These are phyloP conservation scores for Curvularia eragrostidis DNA, from an alignment of 2,329 filamentous ascomycete genomes.

Conservation along the genomic window DNA sequence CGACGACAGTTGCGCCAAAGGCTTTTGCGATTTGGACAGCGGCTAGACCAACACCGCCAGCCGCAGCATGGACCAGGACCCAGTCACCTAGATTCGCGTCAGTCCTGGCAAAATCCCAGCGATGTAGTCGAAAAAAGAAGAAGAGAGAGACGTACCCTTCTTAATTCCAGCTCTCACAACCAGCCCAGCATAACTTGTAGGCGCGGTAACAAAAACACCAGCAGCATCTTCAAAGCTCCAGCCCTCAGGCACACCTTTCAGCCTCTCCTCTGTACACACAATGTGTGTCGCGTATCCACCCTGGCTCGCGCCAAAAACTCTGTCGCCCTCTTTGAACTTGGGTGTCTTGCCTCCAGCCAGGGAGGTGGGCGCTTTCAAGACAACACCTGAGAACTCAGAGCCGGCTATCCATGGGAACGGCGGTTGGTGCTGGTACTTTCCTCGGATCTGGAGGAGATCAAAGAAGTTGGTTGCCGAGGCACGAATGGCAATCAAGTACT, in stretches of 20 bases:
- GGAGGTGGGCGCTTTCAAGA: constrained; percentile 69
- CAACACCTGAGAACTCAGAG: constrained; percentile 81
- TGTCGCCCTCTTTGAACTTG: constrained; percentile 77
- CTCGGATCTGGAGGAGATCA: constrained; percentile 91
- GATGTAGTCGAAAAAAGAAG: not conserved
- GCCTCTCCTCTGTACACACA: constrained; percentile 67
- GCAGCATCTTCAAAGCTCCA: constrained; percentile 88
- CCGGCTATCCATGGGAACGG: constrained; percentile 88
- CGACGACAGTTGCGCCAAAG: constrained; percentile 88
- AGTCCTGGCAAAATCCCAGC: not conserved
- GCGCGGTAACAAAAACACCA: constrained; percentile 88
- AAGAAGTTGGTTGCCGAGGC: constrained; percentile 95
- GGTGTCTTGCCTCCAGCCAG: constrained; percentile 53
- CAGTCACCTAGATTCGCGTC: constrained; percentile 66
- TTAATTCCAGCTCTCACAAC: constrained; percentile 79
- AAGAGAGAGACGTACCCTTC: constrained; percentile 48
- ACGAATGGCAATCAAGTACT: constrained; percentile 88
- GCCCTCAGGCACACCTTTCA: constrained; percentile 77
- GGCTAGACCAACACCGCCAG: constrained; percentile 87
- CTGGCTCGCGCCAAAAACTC: constrained; percentile 85
- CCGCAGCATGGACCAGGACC: constrained; percentile 90
- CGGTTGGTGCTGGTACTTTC: constrained; percentile 93
- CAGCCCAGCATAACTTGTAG: constrained; percentile 85
- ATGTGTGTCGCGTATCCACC: constrained; percentile 85
- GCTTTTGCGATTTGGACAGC: constrained; percentile 96